Conservation (phyloP, 495 filamentous ascomycete species). For the Ascodesmis nigricans region DNA sequence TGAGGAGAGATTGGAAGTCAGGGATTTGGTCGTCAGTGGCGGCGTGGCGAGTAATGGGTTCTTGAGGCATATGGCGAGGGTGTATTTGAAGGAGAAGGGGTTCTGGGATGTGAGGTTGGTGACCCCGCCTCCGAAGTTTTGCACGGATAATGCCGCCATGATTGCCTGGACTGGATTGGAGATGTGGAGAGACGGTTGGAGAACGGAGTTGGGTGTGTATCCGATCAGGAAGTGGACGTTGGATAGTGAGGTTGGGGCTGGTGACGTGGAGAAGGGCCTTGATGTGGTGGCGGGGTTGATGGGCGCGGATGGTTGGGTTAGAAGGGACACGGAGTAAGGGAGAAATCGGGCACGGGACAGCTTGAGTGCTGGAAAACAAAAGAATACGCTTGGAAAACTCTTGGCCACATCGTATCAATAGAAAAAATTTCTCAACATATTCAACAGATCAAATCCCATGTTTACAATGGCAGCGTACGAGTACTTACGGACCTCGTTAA, state of each 20-base stretch:
- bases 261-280: too few relatives aligned
- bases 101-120: conserved; percentile 38
- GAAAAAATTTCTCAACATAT: too few relatives aligned
- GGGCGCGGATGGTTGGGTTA: too few relatives aligned
- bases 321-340: too few relatives aligned
- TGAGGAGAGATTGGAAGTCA: conserved; percentile 7
- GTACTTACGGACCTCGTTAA: too few relatives aligned
- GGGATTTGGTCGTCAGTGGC: conserved; percentile 60
- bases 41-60: conserved; percentile 74
- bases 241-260: conserved; percentile 32
- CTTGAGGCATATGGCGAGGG: conserved; percentile 43
- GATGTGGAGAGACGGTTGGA: conserved; percentile 68
- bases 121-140: conserved; percentile 51
- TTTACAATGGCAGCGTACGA: too few relatives aligned
- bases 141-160: conserved; percentile 97
- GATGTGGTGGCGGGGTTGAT: too few relatives aligned
- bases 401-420: too few relatives aligned
- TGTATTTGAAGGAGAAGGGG: conserved; percentile 39
- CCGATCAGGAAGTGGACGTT: conserved; percentile 58
- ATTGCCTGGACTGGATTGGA: conserved; percentile 85
- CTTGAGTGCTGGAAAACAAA: too few relatives aligned
- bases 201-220: conserved; percentile 33
- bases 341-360: too few relatives aligned
- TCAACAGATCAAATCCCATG: too few relatives aligned
- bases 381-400: too few relatives aligned